A percentile compares a stretch with the other conserved stretches of the same genome.
Conservation (phyloP, 441 rosid genomes). For the Aleurites moluccanus region DNA sequence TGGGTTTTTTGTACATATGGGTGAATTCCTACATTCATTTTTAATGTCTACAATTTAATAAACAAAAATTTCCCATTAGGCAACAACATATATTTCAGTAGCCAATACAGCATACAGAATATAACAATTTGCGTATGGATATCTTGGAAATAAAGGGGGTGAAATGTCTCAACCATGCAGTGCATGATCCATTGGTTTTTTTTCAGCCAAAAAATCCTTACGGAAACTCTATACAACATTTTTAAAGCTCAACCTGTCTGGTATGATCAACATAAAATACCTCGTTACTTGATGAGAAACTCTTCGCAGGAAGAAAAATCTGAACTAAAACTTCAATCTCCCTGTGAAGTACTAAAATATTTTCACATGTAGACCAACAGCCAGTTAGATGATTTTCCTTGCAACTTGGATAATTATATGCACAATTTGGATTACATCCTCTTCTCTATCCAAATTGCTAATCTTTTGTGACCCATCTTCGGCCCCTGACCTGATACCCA, state of each 20-base stretch:
- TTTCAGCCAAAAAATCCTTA: slow-evolving; percentile 14
- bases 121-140: neutral
- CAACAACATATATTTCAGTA: neutral
- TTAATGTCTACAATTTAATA: neutral
- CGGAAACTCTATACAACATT: slow-evolving; percentile 24
- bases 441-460: neutral
- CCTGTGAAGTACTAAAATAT: neutral
- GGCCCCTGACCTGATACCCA: slow-evolving; percentile 8
- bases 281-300: slow-evolving; percentile 1
- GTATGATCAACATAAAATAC: neutral
- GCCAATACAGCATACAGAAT: neutral
- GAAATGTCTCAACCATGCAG: neutral
- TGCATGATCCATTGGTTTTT: neutral
- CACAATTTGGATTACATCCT: neutral
- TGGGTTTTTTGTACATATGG: too few relatives aligned
- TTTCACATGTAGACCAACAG: slow-evolving; percentile 5
- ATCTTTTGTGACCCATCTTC: slow-evolving; percentile 70
- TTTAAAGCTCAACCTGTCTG: slow-evolving; percentile 9
- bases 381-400: neutral
- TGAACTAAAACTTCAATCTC: slow-evolving; percentile 28
- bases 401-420: neutral
- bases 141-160: neutral
- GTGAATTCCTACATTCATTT: neutral
- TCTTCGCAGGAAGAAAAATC: slow-evolving; percentile 26
- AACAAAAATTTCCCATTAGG: neutral